A percentile compares a stretch with the other conserved stretches of the same genome.
These are phyloP conservation scores for Melampsora americana DNA, from an alignment of 1,284 basidiomycete genomes.

Conservation along the genomic window DNA sequence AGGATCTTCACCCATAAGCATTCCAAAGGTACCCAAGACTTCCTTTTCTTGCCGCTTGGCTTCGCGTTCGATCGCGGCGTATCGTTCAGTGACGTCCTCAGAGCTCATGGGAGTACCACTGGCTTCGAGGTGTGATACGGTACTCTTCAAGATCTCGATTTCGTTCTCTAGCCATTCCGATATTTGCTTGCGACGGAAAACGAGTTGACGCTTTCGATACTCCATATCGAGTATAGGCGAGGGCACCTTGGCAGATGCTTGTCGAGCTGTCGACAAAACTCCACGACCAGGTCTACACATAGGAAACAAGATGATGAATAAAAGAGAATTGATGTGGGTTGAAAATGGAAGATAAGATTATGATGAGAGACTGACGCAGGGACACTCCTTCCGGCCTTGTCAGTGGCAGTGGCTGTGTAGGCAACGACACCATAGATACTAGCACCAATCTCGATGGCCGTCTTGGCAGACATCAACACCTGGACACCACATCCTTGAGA, in stretches of 20 bases:
- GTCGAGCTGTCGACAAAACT: constrained; percentile 76
- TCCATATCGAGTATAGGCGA: constrained; percentile 72
- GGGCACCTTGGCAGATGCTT: constrained; percentile 66
- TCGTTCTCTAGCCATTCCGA: constrained; percentile 88
- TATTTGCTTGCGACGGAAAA: constrained; percentile 88
- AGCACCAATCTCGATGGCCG: constrained; percentile 86
- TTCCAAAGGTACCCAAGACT: constrained; percentile 80
- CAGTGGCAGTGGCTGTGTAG: constrained; percentile 97
- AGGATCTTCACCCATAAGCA: constrained; percentile 83
- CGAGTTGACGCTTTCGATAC: constrained; percentile 83
- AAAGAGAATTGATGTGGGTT: not conserved
- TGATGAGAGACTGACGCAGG: constrained; percentile 38
- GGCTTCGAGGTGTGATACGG: constrained; percentile 63
- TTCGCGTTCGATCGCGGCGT: constrained; percentile 80
- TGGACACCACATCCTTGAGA: constrained; percentile 94
- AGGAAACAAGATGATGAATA: no score
- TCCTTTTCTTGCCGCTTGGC: constrained; percentile 85
- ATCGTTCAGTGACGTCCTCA: constrained; percentile 68
- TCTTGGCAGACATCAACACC: constrained; percentile 92
- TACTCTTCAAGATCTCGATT: constrained; percentile 72
- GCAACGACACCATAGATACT: constrained; percentile 89
- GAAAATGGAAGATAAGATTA: not conserved
- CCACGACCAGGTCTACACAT: constrained; percentile 74
- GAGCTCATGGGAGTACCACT: constrained; percentile 62
- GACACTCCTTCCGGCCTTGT: constrained; percentile 65